These are phyloP conservation scores for Danielozyma ontarioensis DNA, from an alignment of 805 yeast species.

Conservation along the genomic window DNA sequence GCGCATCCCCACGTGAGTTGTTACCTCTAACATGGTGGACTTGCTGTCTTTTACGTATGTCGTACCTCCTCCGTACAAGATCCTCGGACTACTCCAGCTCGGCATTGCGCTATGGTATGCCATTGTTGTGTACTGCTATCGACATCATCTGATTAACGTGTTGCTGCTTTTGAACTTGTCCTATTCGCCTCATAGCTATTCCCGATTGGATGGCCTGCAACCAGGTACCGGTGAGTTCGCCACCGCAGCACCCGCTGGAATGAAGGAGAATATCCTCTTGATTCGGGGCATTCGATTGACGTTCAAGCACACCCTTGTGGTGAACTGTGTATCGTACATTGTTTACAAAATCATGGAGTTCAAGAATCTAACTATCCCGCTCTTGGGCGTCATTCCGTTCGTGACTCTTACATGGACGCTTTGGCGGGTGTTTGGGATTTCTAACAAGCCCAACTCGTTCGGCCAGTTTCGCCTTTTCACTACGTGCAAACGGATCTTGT, in stretches of 20 bases:
- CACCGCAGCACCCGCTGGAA: conserved; percentile 24
- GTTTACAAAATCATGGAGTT: no score
- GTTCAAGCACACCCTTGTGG: conserved; percentile 21
- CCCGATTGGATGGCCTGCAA: conserved; percentile 14
- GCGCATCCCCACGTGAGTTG: no score
- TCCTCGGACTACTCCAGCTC: conserved; percentile 42
- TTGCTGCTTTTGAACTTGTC: conserved; percentile 38
- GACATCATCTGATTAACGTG: conserved; percentile 39
- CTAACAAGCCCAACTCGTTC: conserved; percentile 15
- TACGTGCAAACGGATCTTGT: conserved; percentile 47
- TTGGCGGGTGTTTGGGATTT: conserved; percentile 13
- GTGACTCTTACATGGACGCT: conserved; percentile 27
- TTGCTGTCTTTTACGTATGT: no score
- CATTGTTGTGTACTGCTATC: conserved; percentile 35
- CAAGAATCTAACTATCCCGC: conserved; percentile 1
- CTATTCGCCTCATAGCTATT: conserved; percentile 33
- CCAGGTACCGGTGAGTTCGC: conserved; percentile 27
- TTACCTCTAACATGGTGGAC: no score
- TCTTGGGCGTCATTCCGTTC: conserved; percentile 24
- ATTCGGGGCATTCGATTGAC: conserved; percentile 30
- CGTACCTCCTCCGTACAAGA: conserved; percentile 39
- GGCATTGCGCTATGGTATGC: conserved; percentile 54
- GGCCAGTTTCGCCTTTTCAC: conserved; percentile 41
- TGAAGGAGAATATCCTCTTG: conserved; percentile 24
- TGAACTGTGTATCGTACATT: conserved; percentile 15